These are phyloP conservation scores for Bipolaris oryzae DNA, from an alignment of 2,329 filamentous ascomycete genomes.

Conservation along the genomic window DNA sequence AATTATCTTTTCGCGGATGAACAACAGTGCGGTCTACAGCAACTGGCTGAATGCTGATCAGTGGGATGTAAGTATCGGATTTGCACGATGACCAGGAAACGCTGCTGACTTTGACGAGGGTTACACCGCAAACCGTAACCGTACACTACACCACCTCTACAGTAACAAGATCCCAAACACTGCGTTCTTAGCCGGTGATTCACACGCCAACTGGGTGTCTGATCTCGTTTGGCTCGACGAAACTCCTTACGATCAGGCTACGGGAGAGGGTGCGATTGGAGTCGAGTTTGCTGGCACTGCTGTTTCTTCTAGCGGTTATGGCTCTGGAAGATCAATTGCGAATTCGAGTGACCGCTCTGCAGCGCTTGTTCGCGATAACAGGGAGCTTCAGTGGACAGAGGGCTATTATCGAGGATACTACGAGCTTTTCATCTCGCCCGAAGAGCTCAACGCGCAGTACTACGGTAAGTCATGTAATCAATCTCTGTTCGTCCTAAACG, in stretches of 20 bases:
- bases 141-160: conserved; percentile 69
- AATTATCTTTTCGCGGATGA: conserved; percentile 51
- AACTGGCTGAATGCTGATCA: conserved; percentile 57
- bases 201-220: conserved; percentile 65
- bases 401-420: conserved; percentile 75
- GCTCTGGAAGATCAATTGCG: conserved; percentile 19
- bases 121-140: conserved; percentile 71
- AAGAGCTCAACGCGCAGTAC: conserved; percentile 64
- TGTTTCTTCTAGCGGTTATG: conserved; percentile 62
- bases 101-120: conserved; percentile 50
- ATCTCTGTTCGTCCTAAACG: neutral
- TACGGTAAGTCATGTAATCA: conserved; percentile 56
- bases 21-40: conserved; percentile 28
- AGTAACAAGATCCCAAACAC: conserved; percentile 72
- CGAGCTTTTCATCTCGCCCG: conserved; percentile 61
- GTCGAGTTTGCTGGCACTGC: conserved; percentile 67
- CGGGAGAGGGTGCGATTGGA: conserved; percentile 50
- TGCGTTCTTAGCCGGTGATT: conserved; percentile 72
- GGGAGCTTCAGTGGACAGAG: conserved; percentile 72
- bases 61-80: conserved; percentile 56
- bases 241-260: conserved; percentile 43
- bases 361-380: conserved; percentile 54
- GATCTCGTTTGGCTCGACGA: conserved; percentile 52
- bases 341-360: conserved; percentile 57
- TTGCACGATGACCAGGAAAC: neutral